Evolutionary conservation across 352 stramenopile genomes (phyloP).

Genomic region (Phytopythium litorale): DNA sequence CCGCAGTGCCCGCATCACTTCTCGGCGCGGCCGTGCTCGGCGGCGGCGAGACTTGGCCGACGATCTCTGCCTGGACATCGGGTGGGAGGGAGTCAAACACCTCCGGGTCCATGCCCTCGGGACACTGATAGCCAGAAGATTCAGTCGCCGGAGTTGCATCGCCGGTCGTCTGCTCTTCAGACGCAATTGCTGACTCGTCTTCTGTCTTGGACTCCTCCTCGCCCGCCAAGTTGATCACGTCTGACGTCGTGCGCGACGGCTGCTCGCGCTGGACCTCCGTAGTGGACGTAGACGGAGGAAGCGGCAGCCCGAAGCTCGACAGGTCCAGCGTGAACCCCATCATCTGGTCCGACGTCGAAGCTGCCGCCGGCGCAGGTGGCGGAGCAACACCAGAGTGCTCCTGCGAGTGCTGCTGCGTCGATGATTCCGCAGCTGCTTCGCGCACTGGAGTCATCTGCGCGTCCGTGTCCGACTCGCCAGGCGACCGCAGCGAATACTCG

Average conservation of each 20-base stretch:
- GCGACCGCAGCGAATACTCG: conserved; percentile 76
- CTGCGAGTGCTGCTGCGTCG: neutral
- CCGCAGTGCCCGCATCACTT: conserved; percentile 27
- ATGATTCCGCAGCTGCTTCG: conserved; percentile 10
- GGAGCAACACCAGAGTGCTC: conserved; percentile 1
- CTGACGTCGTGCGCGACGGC: neutral
- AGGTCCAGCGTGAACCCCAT: conserved; percentile 86
- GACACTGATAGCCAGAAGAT: conserved; percentile 52
- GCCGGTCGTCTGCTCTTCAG: conserved; percentile 14
- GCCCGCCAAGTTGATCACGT: conserved; percentile 8
- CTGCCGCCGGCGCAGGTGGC: conserved; percentile 8
- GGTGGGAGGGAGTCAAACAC: conserved; percentile 94
- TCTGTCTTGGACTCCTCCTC: conserved; percentile 26
- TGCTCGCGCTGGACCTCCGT: neutral
- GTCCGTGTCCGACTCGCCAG: conserved; percentile 50
- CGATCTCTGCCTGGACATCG: conserved; percentile 97
- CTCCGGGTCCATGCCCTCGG: conserved; percentile 95
- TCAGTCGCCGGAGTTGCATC: conserved; percentile 12
- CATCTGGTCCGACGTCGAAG: conserved; percentile 33
- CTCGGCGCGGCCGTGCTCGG: conserved; percentile 18
- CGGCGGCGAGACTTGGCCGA: conserved; percentile 70
- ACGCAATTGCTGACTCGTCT: conserved; percentile 18
- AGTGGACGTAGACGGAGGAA: conserved; percentile 3
- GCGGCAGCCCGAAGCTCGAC: conserved; percentile 35
- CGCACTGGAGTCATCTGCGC: conserved; percentile 41